Base-by-base conservation (phyloP, 306 rosid species). In the Betula pendula region DNA sequence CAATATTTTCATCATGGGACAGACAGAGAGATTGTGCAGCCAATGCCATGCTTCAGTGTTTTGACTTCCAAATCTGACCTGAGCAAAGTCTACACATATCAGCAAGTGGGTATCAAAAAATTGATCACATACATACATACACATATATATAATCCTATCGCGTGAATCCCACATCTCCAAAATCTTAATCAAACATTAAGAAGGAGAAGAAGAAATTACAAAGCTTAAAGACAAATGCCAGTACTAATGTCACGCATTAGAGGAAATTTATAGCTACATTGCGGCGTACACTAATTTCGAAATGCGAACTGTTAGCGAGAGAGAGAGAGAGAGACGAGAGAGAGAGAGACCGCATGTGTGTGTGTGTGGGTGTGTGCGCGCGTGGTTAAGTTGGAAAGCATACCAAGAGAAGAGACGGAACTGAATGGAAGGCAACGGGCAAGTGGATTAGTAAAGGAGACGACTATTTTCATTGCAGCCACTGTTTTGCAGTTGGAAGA, bases 1-100 rank as follows among this genome's bases (percentile, higher is more conserved):
- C 76, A 62, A 75, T 35, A 52, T 74, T 12, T 78, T 78, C 80
- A 15, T 63, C 74, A 81, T 65, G 72, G 67, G 77, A 84, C 35
- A 85, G 70, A 55, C 68, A 58, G 78, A 86, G 72, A 25, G 92
- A 87, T 29, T 73, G 85, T 29, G 84, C 87, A 75, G 72, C 81
- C 81, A 84, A 74, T 6, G 87, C 75, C 85, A 68, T 77, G 25
- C 44, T 70, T 73, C 22, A 77, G 43, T 31, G 43, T 6, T 29
- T 60, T 73, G 63, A 67, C 81, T 73, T 81, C 77, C 75, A 81
- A 78, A 60, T 24, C 44, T 63, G 75, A 81, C 78, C 87, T 81
- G 76, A 58, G 70, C 25, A 77, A 8, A 70, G 72, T 55, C 24
- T 31, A 78, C 6, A 70, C 22, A 55, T 69, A 59, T 72, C 52